A percentile compares a stretch with the other conserved stretches of the same genome.
phyloP scores from a whole-genome alignment of 257 asterid species.

The Solanum megistacrolobum region DNA sequence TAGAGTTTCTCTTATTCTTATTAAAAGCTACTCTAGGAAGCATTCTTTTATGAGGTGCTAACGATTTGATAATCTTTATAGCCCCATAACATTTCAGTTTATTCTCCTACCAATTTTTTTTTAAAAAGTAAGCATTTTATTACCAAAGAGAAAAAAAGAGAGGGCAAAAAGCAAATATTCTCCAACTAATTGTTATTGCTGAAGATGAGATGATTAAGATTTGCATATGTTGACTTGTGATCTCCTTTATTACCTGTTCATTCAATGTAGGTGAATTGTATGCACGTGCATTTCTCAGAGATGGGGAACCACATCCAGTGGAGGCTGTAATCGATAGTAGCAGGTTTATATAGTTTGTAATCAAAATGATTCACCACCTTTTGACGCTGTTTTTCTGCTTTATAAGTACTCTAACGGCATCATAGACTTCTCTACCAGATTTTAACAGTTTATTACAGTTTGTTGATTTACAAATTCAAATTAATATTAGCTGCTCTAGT shows the following conservation, averaged over 20 bases:
- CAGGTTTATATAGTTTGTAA: constrained; percentile 44
- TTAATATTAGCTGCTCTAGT: not conserved
- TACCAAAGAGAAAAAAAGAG: not conserved
- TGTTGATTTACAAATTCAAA: not conserved
- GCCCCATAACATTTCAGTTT: not conserved
- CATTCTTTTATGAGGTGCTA: not conserved
- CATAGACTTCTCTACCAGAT: not conserved
- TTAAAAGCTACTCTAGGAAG: not conserved
- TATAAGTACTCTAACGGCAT: not conserved
- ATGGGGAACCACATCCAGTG: constrained; percentile 97
- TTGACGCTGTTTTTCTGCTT: not conserved
- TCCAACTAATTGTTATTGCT: not conserved
- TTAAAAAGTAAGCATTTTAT: not conserved
- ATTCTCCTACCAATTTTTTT: not conserved
- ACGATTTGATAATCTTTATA: not conserved
- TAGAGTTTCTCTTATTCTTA: not conserved
- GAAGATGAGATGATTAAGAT: not conserved
- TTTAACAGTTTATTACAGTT: not conserved
- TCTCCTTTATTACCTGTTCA: not conserved
- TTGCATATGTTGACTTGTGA: not conserved
- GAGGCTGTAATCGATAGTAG: constrained; percentile 98
- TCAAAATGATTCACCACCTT: not conserved
- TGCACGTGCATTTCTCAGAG: constrained; percentile 95
- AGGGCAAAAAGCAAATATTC: not conserved
- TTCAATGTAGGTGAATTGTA: constrained; percentile 69